Conservation (phyloP, 164 flowering plant genomes). For the Cinnamomum micranthum region DNA sequence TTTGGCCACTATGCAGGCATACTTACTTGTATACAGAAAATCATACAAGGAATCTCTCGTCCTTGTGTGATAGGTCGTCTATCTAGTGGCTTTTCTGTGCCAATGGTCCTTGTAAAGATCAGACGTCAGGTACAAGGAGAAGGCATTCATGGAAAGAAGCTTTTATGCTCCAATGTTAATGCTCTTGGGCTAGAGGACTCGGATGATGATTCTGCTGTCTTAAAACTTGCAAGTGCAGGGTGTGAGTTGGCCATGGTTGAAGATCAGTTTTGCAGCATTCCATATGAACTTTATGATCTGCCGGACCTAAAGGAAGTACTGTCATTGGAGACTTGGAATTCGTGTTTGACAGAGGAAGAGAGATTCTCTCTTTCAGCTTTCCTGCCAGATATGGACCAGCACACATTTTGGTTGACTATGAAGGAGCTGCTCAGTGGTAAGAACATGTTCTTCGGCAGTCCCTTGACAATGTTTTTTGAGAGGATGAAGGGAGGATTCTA, state of each 20-base stretch:
- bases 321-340: constrained; percentile 38
- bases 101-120: constrained; percentile 30
- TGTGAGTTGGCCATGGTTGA: constrained; percentile 32
- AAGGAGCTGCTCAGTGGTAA: constrained; percentile 30
- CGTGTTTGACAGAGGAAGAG: constrained; percentile 34
- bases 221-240: constrained; percentile 16
- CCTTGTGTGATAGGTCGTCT: constrained; percentile 9
- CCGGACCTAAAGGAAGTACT: constrained; percentile 32
- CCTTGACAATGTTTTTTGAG: constrained; percentile 23
- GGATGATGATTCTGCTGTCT: constrained; percentile 25
- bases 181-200: constrained; percentile 14
- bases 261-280: constrained; percentile 33
- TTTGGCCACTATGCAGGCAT: constrained; percentile 18
- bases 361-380: constrained; percentile 33
- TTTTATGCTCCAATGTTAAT: constrained; percentile 2
- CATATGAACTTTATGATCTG: constrained; percentile 36
- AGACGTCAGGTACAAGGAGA: constrained; percentile 7
- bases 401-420: constrained; percentile 34
- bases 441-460: constrained; percentile 30
- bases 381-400: constrained; percentile 40
- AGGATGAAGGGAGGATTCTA: constrained; percentile 34
- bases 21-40: not conserved
- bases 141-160: constrained; percentile 6
- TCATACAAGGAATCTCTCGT: constrained; percentile 7
- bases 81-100: constrained; percentile 3